Conservation (phyloP, 306 rosid species). For the Prunus persica region DNA sequence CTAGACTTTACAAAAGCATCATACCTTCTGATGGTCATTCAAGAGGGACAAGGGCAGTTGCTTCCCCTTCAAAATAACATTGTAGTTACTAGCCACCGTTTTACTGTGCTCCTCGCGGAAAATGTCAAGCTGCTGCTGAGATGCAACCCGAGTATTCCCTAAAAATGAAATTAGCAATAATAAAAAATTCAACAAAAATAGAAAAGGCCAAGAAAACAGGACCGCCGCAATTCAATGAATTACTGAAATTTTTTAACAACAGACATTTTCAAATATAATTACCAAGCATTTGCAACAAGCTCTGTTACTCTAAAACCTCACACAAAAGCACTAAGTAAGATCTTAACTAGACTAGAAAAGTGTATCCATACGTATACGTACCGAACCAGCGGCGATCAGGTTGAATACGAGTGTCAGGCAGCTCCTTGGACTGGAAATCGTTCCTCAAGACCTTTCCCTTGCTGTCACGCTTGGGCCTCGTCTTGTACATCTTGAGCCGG, state of each 20-base stretch:
- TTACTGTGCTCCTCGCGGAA: constrained; percentile 60
- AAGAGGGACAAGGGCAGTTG: constrained; percentile 75
- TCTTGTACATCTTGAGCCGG: constrained; percentile 86
- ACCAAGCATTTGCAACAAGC: background rate
- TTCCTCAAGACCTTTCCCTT: constrained; percentile 55
- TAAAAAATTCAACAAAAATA: background rate
- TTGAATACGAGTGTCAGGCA: constrained; percentile 76
- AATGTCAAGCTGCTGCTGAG: constrained; percentile 77
- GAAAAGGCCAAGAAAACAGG: background rate
- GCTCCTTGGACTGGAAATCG: constrained; percentile 66
- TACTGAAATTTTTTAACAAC: background rate
- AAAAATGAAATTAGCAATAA: constrained; percentile 12
- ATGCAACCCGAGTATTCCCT: constrained; percentile 78
- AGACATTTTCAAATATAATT: background rate
- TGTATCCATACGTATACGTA: constrained; percentile 4
- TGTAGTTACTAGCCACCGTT: constrained; percentile 36
- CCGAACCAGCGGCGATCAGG: constrained; percentile 95
- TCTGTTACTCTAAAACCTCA: background rate
- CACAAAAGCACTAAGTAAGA: no score
- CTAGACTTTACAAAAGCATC: background rate
- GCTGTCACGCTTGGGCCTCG: constrained; percentile 61
- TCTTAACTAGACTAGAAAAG: background rate
- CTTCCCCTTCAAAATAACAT: constrained; percentile 76
- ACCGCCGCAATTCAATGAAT: background rate
- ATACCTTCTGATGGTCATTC: constrained; percentile 82